Evolutionary conservation across 192 early-diverging fungal species (phyloP).

Genomic region (Backusella parvicylindrica): DNA sequence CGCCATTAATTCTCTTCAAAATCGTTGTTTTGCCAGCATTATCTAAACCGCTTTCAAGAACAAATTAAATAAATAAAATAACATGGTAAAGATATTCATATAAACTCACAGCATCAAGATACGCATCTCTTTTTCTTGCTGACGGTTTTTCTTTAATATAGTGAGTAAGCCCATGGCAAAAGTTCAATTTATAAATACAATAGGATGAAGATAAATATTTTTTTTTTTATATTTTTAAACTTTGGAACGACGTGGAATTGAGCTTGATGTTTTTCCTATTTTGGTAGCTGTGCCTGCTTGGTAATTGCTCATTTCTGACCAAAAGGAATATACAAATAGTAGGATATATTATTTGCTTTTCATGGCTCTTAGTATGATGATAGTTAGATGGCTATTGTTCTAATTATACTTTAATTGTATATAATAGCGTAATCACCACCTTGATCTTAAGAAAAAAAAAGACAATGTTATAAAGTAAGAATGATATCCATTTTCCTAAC

Average conservation of each 20-base stretch:
- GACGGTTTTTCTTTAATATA: slow-evolving; percentile 88
- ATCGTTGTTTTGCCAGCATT: slow-evolving; percentile 99
- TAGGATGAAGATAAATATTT: background rate
- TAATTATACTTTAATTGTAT: too few relatives aligned
- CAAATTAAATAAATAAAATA: background rate
- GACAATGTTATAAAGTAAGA: too few relatives aligned
- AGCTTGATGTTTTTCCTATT: background rate
- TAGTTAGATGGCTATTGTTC: too few relatives aligned
- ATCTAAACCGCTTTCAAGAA: slow-evolving; percentile 74
- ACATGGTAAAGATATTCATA: background rate
- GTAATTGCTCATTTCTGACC: too few relatives aligned
- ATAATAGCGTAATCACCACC: too few relatives aligned
- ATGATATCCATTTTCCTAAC: too few relatives aligned
- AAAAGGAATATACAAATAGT: too few relatives aligned
- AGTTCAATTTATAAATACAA: background rate
- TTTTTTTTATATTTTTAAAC: background rate
- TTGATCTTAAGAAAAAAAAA: too few relatives aligned
- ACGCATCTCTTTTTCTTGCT: slow-evolving; percentile 92
- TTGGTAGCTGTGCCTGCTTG: background rate
- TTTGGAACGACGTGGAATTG: background rate
- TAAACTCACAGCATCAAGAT: slow-evolving; percentile 78
- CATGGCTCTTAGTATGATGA: too few relatives aligned
- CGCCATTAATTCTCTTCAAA: slow-evolving; percentile 91
- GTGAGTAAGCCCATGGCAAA: slow-evolving; percentile 97
- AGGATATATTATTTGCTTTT: too few relatives aligned